A percentile compares a stretch with the other conserved stretches of the same genome.
Evolutionary conservation across 306 rosid genomes (phyloP).

Genomic region (Cucurbita ficifolia): DNA sequence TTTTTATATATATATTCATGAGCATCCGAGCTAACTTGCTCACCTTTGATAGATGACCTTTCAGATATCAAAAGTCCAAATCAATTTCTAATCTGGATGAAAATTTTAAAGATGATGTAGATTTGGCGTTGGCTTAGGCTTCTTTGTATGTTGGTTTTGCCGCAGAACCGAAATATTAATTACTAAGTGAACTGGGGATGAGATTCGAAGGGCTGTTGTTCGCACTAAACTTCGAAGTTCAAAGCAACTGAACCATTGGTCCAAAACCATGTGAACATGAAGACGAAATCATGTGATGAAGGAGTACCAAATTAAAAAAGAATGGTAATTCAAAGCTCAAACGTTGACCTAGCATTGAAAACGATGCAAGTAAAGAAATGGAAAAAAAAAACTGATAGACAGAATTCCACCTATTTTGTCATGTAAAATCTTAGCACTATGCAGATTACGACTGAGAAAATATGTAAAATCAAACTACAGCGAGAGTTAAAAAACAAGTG

Average conservation of each 20-base stretch:
- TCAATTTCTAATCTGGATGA: too few relatives aligned
- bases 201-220: background rate
- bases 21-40: background rate
- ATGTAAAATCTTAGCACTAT: background rate
- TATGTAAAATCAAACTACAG: too few relatives aligned
- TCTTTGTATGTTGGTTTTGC: background rate
- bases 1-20: background rate
- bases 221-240: background rate
- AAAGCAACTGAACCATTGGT: background rate
- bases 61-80: too few relatives aligned
- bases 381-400: background rate
- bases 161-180: background rate
- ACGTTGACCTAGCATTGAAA: background rate
- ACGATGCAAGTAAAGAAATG: background rate
- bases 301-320: background rate
- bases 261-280: background rate
- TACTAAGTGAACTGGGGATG: background rate
- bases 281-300: background rate
- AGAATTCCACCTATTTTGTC: background rate
- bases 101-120: too few relatives aligned
- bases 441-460: background rate
- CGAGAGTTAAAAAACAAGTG: background rate
- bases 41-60: background rate
- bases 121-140: too few relatives aligned
- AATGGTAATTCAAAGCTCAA: background rate